Conservation (phyloP, 805 yeast genomes). For the Lachancea lanzarotensis region DNA sequence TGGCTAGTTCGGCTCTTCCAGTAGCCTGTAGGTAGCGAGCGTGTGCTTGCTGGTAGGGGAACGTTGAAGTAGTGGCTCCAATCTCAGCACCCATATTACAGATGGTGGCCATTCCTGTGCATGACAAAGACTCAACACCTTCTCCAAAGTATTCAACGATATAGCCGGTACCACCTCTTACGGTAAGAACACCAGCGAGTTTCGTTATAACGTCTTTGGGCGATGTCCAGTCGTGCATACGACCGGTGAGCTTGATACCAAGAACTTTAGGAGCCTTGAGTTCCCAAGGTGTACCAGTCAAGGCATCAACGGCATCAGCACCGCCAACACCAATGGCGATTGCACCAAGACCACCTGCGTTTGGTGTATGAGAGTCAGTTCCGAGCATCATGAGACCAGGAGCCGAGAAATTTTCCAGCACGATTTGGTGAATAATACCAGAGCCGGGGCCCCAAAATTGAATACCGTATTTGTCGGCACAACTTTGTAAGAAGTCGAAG, state of each 20-base stretch:
- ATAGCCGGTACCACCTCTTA: constrained; percentile 96
- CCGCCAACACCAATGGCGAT: constrained; percentile 99
- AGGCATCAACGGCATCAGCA: constrained; percentile 98
- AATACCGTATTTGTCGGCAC: constrained; percentile 92
- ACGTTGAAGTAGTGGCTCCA: constrained; percentile 96
- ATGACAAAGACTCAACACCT: constrained; percentile 80
- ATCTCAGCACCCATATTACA: constrained; percentile 99
- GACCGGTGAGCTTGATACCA: constrained; percentile 90
- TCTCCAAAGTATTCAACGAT: constrained; percentile 96
- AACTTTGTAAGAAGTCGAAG: constrained; percentile 85
- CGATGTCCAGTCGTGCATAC: constrained; percentile 87
- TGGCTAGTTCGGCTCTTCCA: constrained; percentile 74
- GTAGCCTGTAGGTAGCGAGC: constrained; percentile 77
- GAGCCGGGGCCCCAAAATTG: constrained; percentile 99
- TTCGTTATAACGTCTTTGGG: constrained; percentile 95
- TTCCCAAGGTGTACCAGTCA: constrained; percentile 98
- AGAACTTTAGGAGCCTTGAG: constrained; percentile 92
- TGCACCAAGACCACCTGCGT: constrained; percentile 98
- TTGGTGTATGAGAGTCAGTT: constrained; percentile 98
- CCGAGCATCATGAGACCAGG: constrained; percentile 98
- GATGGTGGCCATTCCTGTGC: constrained; percentile 99
- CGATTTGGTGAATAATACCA: constrained; percentile 97
- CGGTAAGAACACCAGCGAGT: constrained; percentile 88
- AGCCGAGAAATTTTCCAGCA: constrained; percentile 90
- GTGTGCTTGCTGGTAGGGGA: constrained; percentile 87